Evolutionary conservation across 805 yeast genomes (phyloP).

Genomic region (Spathaspora sp.): DNA sequence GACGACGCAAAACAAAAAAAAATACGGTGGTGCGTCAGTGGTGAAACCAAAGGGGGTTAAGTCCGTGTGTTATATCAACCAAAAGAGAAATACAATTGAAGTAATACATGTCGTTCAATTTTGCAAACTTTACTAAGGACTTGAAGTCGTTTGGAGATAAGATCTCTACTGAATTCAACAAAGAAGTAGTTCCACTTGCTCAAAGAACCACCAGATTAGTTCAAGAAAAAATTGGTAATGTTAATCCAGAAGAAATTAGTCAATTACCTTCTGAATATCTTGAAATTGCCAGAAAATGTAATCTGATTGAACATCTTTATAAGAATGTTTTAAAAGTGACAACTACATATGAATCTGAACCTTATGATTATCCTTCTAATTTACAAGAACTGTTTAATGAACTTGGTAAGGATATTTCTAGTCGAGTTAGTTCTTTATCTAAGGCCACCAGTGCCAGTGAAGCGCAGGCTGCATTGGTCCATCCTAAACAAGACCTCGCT

Average conservation of each 20-base stretch:
- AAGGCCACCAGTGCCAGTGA: slow-evolving; percentile 76
- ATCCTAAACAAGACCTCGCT: slow-evolving; percentile 36
- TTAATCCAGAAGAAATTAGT: slow-evolving; percentile 59
- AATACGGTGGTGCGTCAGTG: background rate
- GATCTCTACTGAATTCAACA: slow-evolving; percentile 52
- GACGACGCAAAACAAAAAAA: background rate
- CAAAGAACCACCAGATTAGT: slow-evolving; percentile 76
- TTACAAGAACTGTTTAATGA: slow-evolving; percentile 73
- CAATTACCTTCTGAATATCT: slow-evolving; percentile 82
- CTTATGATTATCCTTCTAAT: slow-evolving; percentile 80
- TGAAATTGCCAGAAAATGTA: slow-evolving; percentile 37
- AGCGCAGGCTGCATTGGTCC: slow-evolving; percentile 67
- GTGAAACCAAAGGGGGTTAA: background rate
- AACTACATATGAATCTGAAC: slow-evolving; percentile 64
- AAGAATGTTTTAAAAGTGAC: slow-evolving; percentile 40
- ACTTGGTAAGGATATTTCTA: slow-evolving; percentile 61
- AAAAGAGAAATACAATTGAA: background rate
- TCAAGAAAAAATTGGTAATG: slow-evolving; percentile 76
- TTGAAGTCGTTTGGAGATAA: slow-evolving; percentile 39
- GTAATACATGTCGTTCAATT: slow-evolving; percentile 37
- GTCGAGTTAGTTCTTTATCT: slow-evolving; percentile 63
- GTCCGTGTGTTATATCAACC: too few species aligned
- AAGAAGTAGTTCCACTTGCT: slow-evolving; percentile 57
- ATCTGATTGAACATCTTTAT: slow-evolving; percentile 38
- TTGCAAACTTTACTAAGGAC: slow-evolving; percentile 38